Conservation (phyloP, 2,329 filamentous ascomycete species). For the Ophiognomonia clavigignenti-juglandacearum region DNA sequence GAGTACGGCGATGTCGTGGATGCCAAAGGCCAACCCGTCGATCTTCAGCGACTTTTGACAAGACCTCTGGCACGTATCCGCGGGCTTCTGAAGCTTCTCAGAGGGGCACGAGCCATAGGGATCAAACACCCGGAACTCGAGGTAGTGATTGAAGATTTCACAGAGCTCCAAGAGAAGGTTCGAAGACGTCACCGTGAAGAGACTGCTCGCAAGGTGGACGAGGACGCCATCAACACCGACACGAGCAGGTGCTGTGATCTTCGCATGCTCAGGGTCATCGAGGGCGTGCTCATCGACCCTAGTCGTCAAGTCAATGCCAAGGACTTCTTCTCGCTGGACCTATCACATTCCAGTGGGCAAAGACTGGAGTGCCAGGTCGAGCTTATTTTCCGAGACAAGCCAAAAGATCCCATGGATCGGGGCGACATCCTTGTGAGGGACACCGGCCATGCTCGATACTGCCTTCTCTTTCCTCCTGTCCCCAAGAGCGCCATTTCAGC, state of each 20-base stretch:
- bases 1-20: slow-evolving; percentile 64
- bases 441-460: slow-evolving; percentile 69
- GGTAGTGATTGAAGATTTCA: slow-evolving; percentile 58
- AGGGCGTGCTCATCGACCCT: slow-evolving; percentile 68
- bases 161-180: slow-evolving; percentile 69
- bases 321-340: slow-evolving; percentile 81
- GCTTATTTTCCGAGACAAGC: slow-evolving; percentile 77
- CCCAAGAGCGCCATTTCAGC: slow-evolving; percentile 69
- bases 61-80: slow-evolving; percentile 83
- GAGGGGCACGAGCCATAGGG: slow-evolving; percentile 57
- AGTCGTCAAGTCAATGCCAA: slow-evolving; percentile 79
- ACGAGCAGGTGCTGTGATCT: slow-evolving; percentile 74
- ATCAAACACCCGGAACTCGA: slow-evolving; percentile 49
- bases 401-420: slow-evolving; percentile 57
- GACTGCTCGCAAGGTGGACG: slow-evolving; percentile 71
- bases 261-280: slow-evolving; percentile 66
- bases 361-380: slow-evolving; percentile 86
- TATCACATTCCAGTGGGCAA: slow-evolving; percentile 86
- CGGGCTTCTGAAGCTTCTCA: slow-evolving; percentile 78
- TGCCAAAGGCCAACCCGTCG: slow-evolving; percentile 79
- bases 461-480: slow-evolving; percentile 91
- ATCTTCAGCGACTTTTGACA: slow-evolving; percentile 90
- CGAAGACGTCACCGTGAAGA: slow-evolving; percentile 61
- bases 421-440: slow-evolving; percentile 93
- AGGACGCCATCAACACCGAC: slow-evolving; percentile 81